Evolutionary conservation across 164 flowering plant species (phyloP), one percentile per base, ranked within the genome.

Genomic region (Paratinospora sagittata): DNA sequence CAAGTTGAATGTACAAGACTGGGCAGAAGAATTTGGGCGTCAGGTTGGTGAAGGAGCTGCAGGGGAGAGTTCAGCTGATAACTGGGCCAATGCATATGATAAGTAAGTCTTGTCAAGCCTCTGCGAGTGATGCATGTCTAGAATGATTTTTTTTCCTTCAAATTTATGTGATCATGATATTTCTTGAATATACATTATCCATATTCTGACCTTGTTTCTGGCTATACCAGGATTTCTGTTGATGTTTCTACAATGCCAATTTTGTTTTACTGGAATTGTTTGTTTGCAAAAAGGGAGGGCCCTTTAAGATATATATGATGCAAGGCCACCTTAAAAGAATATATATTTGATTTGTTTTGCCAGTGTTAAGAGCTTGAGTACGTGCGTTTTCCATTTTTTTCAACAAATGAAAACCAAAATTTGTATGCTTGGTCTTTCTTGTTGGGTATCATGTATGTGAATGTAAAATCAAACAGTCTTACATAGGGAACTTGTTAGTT

Each of bases 11-110:
- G 83, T 95, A 62, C 69, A 85, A 70, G 99, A 92, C 72, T 92
- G 97, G 97, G 92, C 67, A 4, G 97, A 92, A 27, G 99, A 95
- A 78, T 95, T 87, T 79, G 91, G 79, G 74, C 84, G 77, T 58
- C 92, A 90, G 78, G 83, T 85, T 73, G 85, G 77, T 41, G 88
- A 85, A 69, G 92, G 93, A 66, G 73, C 74, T 37, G 57, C 83
- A 6, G 92, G 84, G 36, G 85, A 86, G 17, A 72, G 69, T 78
- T 70, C 89, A 49, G 77, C 89, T 72, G 96, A 92, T 77, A 80
- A 78, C 71, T 95, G 98, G 99, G 92, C 93, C 27, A 76, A 75
- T 83, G 86, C 86, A 11, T 95, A 87, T 83, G 91, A 90, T 77
- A 91, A 89, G 98, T 92, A 86, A 86, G 93, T 87, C 34, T 5